A percentile compares a stretch with the other conserved stretches of the same genome.
phyloP scores from a whole-genome alignment of 768 basidiomycete species.

The Thelephora ganbajun region DNA sequence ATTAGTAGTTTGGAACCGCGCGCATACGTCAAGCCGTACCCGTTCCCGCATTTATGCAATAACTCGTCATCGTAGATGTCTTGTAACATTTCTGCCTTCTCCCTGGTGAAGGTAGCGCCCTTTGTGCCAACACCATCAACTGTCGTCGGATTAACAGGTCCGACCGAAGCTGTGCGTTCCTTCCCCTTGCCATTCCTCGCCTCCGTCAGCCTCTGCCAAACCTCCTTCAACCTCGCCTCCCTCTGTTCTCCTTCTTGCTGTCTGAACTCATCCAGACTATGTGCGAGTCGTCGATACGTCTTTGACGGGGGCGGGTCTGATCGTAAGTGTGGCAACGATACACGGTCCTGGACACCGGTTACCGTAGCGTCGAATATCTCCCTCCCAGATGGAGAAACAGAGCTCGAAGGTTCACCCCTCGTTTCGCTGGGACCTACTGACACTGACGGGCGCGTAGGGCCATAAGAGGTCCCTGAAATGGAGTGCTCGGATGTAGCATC shows the following conservation, averaged over 20 bases:
- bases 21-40: neutral
- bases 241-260: conserved; percentile 50
- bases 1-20: conserved; percentile 19
- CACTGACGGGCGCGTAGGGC: no score
- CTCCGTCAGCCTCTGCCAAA: conserved; percentile 48
- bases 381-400: conserved; percentile 23
- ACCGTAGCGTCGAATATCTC: conserved; percentile 39
- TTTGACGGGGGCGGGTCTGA: conserved; percentile 29
- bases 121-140: conserved; percentile 5
- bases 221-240: conserved; percentile 40
- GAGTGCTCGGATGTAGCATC: no score
- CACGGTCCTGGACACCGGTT: conserved; percentile 37
- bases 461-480: no score
- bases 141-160: conserved; percentile 6
- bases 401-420: conserved; percentile 6
- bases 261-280: conserved; percentile 49
- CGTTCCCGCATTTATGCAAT: conserved; percentile 31
- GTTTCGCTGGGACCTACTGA: no score
- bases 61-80: conserved; percentile 72
- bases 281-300: conserved; percentile 24
- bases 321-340: conserved; percentile 43
- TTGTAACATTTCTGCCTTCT: conserved; percentile 47
- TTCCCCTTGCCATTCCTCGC: conserved; percentile 11
- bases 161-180: conserved; percentile 16
- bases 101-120: conserved; percentile 15